A percentile compares a stretch with the other conserved stretches of the same genome.
phyloP scores from a whole-genome alignment of 139 green algal species.

The Nannochloris sp. region DNA sequence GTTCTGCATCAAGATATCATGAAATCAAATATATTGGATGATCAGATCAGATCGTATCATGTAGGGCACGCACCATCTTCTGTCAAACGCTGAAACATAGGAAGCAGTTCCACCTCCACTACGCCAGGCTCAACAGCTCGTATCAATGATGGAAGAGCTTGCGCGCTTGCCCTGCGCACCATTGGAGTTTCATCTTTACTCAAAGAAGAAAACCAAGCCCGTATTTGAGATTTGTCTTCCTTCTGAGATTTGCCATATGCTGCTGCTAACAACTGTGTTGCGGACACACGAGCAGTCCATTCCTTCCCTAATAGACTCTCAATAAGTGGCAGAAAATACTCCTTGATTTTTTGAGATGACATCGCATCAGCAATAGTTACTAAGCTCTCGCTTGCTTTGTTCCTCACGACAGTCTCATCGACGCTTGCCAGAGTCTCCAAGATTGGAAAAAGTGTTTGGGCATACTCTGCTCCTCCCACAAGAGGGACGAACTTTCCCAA shows the following conservation, averaged over 20 bases:
- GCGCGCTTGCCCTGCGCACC: conserved; percentile 79
- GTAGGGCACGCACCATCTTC: conserved; percentile 3
- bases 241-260: conserved; percentile 52
- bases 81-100: conserved; percentile 80
- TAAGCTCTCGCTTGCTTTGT: conserved; percentile 86
- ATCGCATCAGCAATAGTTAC: conserved; percentile 68
- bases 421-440: conserved; percentile 90
- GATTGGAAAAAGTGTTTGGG: conserved; percentile 69
- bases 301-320: conserved; percentile 84
- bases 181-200: conserved; percentile 98
- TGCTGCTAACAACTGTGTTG: conserved; percentile 77
- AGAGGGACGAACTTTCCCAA: conserved; percentile 89
- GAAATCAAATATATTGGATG: background rate
- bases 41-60: conserved; percentile 1
- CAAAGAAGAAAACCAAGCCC: conserved; percentile 65
- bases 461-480: conserved; percentile 78
- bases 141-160: conserved; percentile 74
- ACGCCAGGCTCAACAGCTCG: conserved; percentile 61
- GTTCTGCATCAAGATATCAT: conserved; percentile 45
- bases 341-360: conserved; percentile 43
- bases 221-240: conserved; percentile 52
- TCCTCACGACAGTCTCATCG: conserved; percentile 97
- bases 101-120: conserved; percentile 74
- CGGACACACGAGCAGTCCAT: conserved; percentile 91
- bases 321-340: conserved; percentile 69